Base-by-base conservation (phyloP, 2,329 filamentous ascomycete genomes). In the Talaromyces sp. region DNA sequence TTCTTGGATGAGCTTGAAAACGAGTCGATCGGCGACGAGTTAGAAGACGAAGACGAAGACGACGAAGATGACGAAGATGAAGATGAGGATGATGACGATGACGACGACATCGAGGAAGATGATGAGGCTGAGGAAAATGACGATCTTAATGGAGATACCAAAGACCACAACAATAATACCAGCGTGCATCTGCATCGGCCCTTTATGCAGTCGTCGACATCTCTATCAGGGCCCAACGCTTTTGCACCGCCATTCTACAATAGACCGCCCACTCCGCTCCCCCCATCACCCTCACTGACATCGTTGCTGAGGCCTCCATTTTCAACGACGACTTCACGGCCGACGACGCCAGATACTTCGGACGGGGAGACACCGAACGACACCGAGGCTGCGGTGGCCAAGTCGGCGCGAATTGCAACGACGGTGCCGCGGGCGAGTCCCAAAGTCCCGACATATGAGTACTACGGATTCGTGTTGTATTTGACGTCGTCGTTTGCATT, bases 401-500 rank as follows among this genome's bases (percentile, higher is more conserved):
- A 77, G 70, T 86, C 83, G 29, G 86, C 82, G 59, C 80, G 78
- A 55, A 81, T 79, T 67, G 83, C 79, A 63, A 83, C 80, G 63
- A 88, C 84, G 1, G 85, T 96, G 19, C 91, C 92, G 6, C 88
- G 91, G 59, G 92, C 92, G 1, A 88, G 88, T 58, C 94, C 94
- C 1, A 92, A 94, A 72, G 92, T 99, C 2, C 94, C 94, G n/a
- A 99, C 94, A 0, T 97, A 99, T 79, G 94, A 99, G 74, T 99
- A 97, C 84, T 97, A 97, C 74, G 94, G 94, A 72, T 99, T 99
- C 77, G 93, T 96, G 58, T 84, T 99, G 55, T 97, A 99, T 78
- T 83, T 99, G 43, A 91, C 93, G 71, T 92, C 89, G 63, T 91
- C 88, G 24, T 80, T 94, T 56, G 86, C 86, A 1, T 97, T 97